phyloP scores from a whole-genome alignment of 495 filamentous ascomycete genomes.

The Cercophora newfieldiana region DNA sequence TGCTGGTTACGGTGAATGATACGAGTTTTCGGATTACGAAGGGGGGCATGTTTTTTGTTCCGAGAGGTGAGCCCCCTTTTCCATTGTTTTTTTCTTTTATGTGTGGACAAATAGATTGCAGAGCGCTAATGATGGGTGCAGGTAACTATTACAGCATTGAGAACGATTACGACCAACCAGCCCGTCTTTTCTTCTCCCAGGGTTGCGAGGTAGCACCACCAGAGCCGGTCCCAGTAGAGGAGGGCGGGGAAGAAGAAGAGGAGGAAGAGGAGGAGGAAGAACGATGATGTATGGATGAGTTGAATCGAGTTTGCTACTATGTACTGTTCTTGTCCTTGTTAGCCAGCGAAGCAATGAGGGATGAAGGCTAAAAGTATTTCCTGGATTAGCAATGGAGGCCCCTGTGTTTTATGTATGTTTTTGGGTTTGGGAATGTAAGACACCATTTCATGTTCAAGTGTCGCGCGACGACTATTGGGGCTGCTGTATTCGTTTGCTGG shows the following conservation, averaged over 20 bases:
- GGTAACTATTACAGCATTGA: conserved; percentile 83
- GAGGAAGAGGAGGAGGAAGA: conserved; percentile 14
- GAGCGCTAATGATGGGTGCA: conserved; percentile 36
- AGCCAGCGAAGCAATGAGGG: not conserved
- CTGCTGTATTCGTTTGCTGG: not conserved
- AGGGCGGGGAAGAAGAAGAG: conserved; percentile 10
- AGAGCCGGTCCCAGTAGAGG: not conserved
- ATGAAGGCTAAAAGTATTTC: not conserved
- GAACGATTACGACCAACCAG: conserved; percentile 66
- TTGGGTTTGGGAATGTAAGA: not conserved
- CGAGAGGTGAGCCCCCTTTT: conserved; percentile 69
- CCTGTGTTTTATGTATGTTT: too few relatives aligned
- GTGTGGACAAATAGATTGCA: too few relatives aligned
- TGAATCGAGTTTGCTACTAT: not conserved
- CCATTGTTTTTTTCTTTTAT: conserved; percentile 2
- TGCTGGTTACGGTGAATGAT: conserved; percentile 74
- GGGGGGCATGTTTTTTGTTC: conserved; percentile 89
- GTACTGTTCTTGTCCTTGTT: not conserved
- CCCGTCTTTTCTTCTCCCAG: conserved; percentile 83
- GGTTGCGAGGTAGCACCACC: conserved; percentile 58
- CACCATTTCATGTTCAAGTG: not conserved
- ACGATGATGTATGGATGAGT: conserved; percentile 16
- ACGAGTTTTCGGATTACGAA: conserved; percentile 79
- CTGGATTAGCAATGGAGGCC: not conserved
- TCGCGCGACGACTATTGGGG: not conserved